Percentiles rank a stretch among this genome's conserved stretches.
Evolutionary conservation across 2,329 filamentous ascomycete species (phyloP).

Genomic region (Pseudogymnoascus sp.): DNA sequence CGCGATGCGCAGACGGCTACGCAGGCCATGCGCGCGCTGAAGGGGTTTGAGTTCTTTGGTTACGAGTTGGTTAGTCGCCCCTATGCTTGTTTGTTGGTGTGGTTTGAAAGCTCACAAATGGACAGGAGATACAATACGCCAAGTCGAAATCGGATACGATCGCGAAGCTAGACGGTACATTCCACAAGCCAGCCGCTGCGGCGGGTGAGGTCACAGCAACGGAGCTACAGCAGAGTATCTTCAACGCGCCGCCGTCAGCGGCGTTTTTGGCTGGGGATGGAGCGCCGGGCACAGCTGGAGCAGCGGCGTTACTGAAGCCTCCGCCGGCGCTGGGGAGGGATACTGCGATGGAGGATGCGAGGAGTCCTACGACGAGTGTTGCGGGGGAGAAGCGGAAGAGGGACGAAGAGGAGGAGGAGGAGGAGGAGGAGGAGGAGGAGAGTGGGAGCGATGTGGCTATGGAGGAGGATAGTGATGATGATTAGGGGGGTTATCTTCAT

Average conservation of each 20-base stretch:
- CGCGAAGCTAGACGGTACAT: slow-evolving; percentile 85
- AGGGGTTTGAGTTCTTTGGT: slow-evolving; percentile 80
- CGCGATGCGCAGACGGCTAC: slow-evolving; percentile 85
- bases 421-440: slow-evolving; percentile 54
- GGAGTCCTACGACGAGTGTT: slow-evolving; percentile 39
- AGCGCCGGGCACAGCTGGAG: slow-evolving; percentile 27
- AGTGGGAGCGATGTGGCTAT: slow-evolving; percentile 61
- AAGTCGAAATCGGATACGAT: slow-evolving; percentile 84
- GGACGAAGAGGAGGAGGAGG: slow-evolving; percentile 58
- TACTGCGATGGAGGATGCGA: slow-evolving; percentile 41
- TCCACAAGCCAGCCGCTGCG: slow-evolving; percentile 55
- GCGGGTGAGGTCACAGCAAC: slow-evolving; percentile 54
- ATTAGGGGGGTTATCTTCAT: slow-evolving; percentile 35
- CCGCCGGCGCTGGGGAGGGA: slow-evolving; percentile 35
- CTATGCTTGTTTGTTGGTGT: not conserved
- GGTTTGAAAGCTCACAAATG: not conserved
- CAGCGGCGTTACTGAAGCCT: slow-evolving; percentile 32
- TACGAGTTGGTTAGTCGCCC: slow-evolving; percentile 64
- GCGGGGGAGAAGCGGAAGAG: slow-evolving; percentile 60
- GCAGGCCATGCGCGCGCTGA: slow-evolving; percentile 81
- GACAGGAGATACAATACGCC: slow-evolving; percentile 80
- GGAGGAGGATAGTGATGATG: slow-evolving; percentile 66
- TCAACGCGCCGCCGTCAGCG: slow-evolving; percentile 55
- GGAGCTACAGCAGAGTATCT: slow-evolving; percentile 71
- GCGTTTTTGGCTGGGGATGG: slow-evolving; percentile 34